A percentile compares a stretch with the other conserved stretches of the same genome.
These are phyloP conservation scores for Albizia julibrissin DNA, from an alignment of 306 rosid genomes.

Conservation along the genomic window DNA sequence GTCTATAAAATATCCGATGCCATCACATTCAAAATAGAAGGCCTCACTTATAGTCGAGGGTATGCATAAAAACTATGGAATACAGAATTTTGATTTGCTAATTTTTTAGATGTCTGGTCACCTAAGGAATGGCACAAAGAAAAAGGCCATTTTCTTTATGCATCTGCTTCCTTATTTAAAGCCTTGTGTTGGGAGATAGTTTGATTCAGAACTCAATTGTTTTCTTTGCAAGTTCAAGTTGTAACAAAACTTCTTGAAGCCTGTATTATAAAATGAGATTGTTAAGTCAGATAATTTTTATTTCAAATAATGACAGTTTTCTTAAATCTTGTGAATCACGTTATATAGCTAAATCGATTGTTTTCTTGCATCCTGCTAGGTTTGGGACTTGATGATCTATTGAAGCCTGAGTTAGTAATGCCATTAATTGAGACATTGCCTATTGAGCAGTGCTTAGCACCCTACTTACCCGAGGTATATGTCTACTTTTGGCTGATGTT, in stretches of 20 bases:
- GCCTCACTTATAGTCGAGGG: not conserved
- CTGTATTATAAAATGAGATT: conserved; percentile 10
- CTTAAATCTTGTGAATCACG: not conserved
- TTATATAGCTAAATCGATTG: conserved; percentile 6
- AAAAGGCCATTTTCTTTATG: not conserved
- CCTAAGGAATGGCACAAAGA: not conserved
- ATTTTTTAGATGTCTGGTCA: conserved; percentile 9
- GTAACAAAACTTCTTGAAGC: conserved; percentile 5
- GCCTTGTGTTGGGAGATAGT: conserved; percentile 15
- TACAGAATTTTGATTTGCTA: not conserved
- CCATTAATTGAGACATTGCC: conserved; percentile 80
- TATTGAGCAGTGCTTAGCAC: conserved; percentile 72
- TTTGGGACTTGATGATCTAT: conserved; percentile 79
- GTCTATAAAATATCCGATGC: conserved; percentile 23
- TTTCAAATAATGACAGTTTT: not conserved
- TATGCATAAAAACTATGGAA: not conserved
- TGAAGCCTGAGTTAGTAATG: conserved; percentile 87
- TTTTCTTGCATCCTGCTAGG: conserved; percentile 51
- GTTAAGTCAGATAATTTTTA: not conserved
- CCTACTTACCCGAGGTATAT: conserved; percentile 87
- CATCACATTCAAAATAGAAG: conserved; percentile 15
- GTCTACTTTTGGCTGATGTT: conserved; percentile 30
- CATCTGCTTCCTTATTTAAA: not conserved
- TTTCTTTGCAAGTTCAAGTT: conserved; percentile 18
- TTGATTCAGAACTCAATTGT: conserved; percentile 6